These are phyloP conservation scores for Anethum foeniculum DNA, from an alignment of 140 eudicot genomes.

Conservation along the genomic window DNA sequence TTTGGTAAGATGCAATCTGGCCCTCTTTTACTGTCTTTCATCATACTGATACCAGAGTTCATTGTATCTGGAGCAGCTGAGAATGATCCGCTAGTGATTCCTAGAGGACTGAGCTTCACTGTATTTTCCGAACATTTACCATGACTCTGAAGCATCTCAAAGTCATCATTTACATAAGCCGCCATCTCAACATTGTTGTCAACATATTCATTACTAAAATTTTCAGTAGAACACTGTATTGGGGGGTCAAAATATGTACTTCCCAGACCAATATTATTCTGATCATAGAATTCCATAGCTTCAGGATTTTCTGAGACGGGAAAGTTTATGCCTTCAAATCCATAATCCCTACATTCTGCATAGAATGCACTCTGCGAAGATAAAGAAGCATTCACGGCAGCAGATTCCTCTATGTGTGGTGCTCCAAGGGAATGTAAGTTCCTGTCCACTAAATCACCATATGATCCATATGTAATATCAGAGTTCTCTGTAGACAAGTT, in stretches of 20 bases:
- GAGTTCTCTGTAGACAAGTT: slow-evolving; percentile 20
- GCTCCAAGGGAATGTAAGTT: slow-evolving; percentile 17
- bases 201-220: slow-evolving; percentile 13
- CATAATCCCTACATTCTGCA: slow-evolving; percentile 13
- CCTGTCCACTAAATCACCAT: slow-evolving; percentile 14
- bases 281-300: slow-evolving; percentile 7
- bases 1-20: slow-evolving; percentile 8
- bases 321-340: slow-evolving; percentile 7
- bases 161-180: slow-evolving; percentile 25
- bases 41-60: slow-evolving; percentile 20
- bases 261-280: slow-evolving; percentile 16
- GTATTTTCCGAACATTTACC: slow-evolving; percentile 13
- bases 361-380: slow-evolving; percentile 12
- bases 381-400: slow-evolving; percentile 19
- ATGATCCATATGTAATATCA: slow-evolving; percentile 18
- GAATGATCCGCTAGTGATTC: slow-evolving; percentile 19
- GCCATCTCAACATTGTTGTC: slow-evolving; percentile 18
- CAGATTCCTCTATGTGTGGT: slow-evolving; percentile 17
- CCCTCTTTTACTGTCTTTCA: slow-evolving; percentile 11
- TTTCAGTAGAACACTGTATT: slow-evolving; percentile 16
- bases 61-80: slow-evolving; percentile 8
- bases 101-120: slow-evolving; percentile 19
- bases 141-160: slow-evolving; percentile 18
- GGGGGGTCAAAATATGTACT: slow-evolving; percentile 25
- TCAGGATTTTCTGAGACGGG: background rate